Evolutionary conservation across 305 asterid species (phyloP).

Genomic region (Petunia hybrid): DNA sequence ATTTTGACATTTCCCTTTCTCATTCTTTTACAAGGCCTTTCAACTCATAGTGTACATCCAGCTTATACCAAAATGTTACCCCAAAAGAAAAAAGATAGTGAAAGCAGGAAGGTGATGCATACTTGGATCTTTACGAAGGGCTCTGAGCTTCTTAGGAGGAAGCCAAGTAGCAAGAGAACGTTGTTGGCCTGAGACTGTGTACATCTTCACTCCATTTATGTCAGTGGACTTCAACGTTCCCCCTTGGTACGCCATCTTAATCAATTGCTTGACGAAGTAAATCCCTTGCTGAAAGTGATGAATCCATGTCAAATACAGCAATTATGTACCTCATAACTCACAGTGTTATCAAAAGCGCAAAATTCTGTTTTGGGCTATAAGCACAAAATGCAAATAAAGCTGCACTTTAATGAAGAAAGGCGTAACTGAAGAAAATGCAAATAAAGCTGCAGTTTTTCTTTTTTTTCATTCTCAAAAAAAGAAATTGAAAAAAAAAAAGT

Average conservation of each 20-base stretch:
- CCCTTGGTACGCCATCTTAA: conserved; percentile 71
- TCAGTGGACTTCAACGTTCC: conserved; percentile 85
- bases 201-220: conserved; percentile 87
- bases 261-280: conserved; percentile 15
- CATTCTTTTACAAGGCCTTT: no score
- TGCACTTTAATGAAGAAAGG: no score
- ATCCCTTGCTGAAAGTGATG: not conserved
- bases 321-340: not conserved
- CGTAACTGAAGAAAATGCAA: no score
- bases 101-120: not conserved
- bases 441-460: no score
- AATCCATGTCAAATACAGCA: conserved; percentile 4
- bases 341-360: no score
- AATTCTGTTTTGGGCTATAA: no score
- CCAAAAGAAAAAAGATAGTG: not conserved
- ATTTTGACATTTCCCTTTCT: conserved; percentile 18
- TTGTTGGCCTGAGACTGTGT: conserved; percentile 66
- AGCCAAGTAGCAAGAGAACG: conserved; percentile 83
- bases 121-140: conserved; percentile 84
- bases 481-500: no score
- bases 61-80: not conserved
- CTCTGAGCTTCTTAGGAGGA: conserved; percentile 82
- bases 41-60: not conserved
- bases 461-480: no score
- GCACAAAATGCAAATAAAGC: no score